A percentile compares a stretch with the other conserved stretches of the same genome.
phyloP scores from a whole-genome alignment of 306 rosid species.

The Crotalaria pallida region DNA sequence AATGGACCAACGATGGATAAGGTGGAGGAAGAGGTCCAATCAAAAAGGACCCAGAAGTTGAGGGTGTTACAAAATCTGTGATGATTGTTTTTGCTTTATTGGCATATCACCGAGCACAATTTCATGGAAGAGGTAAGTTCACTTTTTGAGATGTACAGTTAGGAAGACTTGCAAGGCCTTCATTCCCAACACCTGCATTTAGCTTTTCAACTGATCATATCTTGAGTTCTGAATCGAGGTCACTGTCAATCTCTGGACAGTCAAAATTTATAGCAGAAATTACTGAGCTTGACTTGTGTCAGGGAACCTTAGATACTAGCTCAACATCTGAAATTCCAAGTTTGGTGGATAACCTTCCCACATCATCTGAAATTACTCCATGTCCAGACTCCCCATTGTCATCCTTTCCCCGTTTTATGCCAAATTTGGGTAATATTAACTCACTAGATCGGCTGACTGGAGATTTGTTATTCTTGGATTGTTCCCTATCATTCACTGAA shows the following conservation, averaged over 20 bases:
- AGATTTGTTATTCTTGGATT: conserved; percentile 74
- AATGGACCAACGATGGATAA: too few species aligned
- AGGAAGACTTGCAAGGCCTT: conserved; percentile 58
- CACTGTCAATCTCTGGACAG: conserved; percentile 78
- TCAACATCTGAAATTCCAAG: conserved; percentile 53
- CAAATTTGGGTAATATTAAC: conserved; percentile 72
- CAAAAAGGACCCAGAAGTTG: too few species aligned
- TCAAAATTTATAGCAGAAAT: conserved; percentile 62
- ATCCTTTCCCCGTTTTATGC: conserved; percentile 75
- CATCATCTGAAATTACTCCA: conserved; percentile 74
- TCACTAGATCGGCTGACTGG: conserved; percentile 98
- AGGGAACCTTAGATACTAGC: conserved; percentile 49
- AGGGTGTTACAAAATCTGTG: too few species aligned
- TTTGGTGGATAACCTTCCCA: conserved; percentile 58
- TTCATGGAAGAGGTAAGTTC: conserved; percentile 65
- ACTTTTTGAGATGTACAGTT: conserved; percentile 62
- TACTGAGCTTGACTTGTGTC: conserved; percentile 51
- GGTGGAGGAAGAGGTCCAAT: too few species aligned
- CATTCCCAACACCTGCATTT: conserved; percentile 62
- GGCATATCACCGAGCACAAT: conserved; percentile 82
- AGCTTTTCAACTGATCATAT: conserved; percentile 91
- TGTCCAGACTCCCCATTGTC: conserved; percentile 80
- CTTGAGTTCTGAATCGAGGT: conserved; percentile 66
- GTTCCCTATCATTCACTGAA: conserved; percentile 76
- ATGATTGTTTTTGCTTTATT: conserved; percentile 85